Conservation (phyloP, 2,329 filamentous ascomycete genomes). For the Cercospora beticola region DNA sequence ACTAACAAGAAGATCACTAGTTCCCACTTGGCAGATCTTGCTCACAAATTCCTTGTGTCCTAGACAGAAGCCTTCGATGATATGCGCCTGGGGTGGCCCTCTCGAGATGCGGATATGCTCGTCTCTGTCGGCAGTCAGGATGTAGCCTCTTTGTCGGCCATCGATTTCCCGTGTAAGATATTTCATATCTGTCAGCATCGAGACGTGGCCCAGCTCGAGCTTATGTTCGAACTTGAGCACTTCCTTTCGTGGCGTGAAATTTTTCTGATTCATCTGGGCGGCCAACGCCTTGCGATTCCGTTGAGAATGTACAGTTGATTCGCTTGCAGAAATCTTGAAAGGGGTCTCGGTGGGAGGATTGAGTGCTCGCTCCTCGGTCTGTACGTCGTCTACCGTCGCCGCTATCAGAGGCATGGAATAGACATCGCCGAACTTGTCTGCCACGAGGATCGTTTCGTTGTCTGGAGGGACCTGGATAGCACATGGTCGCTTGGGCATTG, state of each 20-base stretch:
- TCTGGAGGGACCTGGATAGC: slow-evolving; percentile 70
- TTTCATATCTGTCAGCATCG: slow-evolving; percentile 79
- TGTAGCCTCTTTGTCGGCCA: slow-evolving; percentile 53
- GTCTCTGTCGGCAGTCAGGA: slow-evolving; percentile 68
- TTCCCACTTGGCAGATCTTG: slow-evolving; percentile 64
- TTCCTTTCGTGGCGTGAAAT: slow-evolving; percentile 47
- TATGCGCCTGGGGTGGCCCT: slow-evolving; percentile 75
- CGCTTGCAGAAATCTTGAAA: slow-evolving; percentile 55
- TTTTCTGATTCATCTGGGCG: slow-evolving; percentile 53
- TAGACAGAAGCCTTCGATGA: slow-evolving; percentile 87
- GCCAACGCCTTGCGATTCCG: slow-evolving; percentile 59
- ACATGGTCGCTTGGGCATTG: slow-evolving; percentile 87
- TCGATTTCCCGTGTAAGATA: slow-evolving; percentile 52
- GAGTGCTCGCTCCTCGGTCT: slow-evolving; percentile 27
- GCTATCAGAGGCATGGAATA: slow-evolving; percentile 76
- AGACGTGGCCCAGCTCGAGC: slow-evolving; percentile 87
- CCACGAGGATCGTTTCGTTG: slow-evolving; percentile 71
- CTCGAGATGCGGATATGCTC: slow-evolving; percentile 88
- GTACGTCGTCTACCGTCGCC: slow-evolving; percentile 37
- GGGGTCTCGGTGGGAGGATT: slow-evolving; percentile 28
- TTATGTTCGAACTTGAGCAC: slow-evolving; percentile 66
- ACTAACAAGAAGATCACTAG: slow-evolving; percentile 69
- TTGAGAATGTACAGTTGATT: slow-evolving; percentile 61
- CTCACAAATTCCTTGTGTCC: slow-evolving; percentile 85
- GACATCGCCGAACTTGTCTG: slow-evolving; percentile 96